These are phyloP conservation scores for Paramecium pentaurelia DNA, from an alignment of 73 alveolate species.

Conservation along the genomic window DNA sequence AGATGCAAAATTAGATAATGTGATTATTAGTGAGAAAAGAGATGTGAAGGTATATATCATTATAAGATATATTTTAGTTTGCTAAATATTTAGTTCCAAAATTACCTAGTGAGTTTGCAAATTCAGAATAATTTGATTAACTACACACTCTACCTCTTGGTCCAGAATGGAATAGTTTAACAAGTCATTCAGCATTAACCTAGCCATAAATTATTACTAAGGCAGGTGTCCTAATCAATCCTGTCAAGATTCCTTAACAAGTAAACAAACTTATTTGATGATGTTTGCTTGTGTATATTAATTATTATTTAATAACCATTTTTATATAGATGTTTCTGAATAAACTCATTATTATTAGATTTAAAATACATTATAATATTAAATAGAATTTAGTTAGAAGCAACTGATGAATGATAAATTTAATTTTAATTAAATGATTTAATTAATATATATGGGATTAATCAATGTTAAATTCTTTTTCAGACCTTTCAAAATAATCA, in stretches of 20 bases:
- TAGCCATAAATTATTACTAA: background rate
- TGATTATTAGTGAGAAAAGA: slow-evolving; percentile 39
- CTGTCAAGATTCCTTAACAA: slow-evolving; percentile 13
- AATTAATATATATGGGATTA: too few relatives aligned
- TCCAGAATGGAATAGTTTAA: slow-evolving; percentile 50
- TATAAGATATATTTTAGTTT: background rate
- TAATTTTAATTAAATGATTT: too few relatives aligned
- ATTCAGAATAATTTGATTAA: slow-evolving; percentile 15
- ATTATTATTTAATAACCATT: background rate
- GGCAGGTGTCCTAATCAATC: slow-evolving; percentile 26
- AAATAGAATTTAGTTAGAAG: too few relatives aligned
- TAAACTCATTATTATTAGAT: too few relatives aligned
- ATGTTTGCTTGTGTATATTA: background rate
- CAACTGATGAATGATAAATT: too few relatives aligned
- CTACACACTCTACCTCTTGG: background rate
- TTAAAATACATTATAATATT: too few relatives aligned
- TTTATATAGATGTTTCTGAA: too few relatives aligned
- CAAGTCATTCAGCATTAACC: background rate
- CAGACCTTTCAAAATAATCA: too few relatives aligned
- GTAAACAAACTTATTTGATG: background rate
- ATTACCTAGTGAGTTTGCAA: background rate
- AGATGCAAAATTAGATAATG: slow-evolving; percentile 42
- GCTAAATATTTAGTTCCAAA: background rate
- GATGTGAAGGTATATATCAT: background rate
- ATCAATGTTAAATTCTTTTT: too few relatives aligned